Evolutionary conservation across 371 early-diverging fungal species (phyloP).

Genomic region (Mucor velutinosus): DNA sequence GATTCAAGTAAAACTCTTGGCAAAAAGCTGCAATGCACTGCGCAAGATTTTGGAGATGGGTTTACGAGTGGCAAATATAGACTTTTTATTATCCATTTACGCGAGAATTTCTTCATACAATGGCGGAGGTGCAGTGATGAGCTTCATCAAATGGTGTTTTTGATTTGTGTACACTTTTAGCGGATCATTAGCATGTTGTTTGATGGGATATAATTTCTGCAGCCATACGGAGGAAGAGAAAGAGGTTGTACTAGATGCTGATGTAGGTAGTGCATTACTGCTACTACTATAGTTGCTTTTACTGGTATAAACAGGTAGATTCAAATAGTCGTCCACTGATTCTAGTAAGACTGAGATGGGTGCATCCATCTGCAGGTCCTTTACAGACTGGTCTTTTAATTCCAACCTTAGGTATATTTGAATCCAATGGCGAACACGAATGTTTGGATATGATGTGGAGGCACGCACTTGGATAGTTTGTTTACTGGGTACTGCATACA

Average conservation of each 20-base stretch:
- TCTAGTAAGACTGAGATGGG: slow-evolving; percentile 29
- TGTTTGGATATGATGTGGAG: slow-evolving; percentile 37
- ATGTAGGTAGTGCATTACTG: slow-evolving; percentile 8
- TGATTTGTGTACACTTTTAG: background rate
- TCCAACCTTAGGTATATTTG: slow-evolving; percentile 30
- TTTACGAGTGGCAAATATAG: background rate
- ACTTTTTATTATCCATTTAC: background rate
- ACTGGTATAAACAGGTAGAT: slow-evolving; percentile 28
- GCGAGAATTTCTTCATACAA: slow-evolving; percentile 4
- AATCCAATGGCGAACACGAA: slow-evolving; percentile 47
- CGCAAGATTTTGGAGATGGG: background rate
- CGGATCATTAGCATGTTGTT: background rate
- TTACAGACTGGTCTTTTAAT: slow-evolving; percentile 25
- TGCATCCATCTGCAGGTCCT: slow-evolving; percentile 37
- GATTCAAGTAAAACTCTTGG: background rate
- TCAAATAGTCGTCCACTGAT: slow-evolving; percentile 29
- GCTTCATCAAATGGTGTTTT: slow-evolving; percentile 6
- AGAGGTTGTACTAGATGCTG: background rate
- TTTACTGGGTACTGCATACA: slow-evolving; percentile 38
- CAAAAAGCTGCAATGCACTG: background rate
- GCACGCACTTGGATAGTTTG: slow-evolving; percentile 35
- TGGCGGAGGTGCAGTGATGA: slow-evolving; percentile 18
- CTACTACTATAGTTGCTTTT: background rate
- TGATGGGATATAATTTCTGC: slow-evolving; percentile 9
- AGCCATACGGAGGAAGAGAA: background rate